A percentile compares a stretch with the other conserved stretches of the same genome.
These are phyloP conservation scores for Fragaria vesca DNA, from an alignment of 306 rosid genomes.

Conservation along the genomic window DNA sequence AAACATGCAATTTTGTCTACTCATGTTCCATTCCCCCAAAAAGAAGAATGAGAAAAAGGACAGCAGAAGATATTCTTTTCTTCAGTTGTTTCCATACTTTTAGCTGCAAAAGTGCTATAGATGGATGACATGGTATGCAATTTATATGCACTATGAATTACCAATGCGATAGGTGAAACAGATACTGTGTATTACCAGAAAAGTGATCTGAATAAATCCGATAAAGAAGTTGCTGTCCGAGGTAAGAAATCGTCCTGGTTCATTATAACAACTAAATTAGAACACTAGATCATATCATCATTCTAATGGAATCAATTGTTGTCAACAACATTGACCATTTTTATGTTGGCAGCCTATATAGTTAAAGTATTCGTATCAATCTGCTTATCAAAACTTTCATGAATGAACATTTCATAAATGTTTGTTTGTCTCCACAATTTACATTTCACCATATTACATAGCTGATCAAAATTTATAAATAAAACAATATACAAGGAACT, in stretches of 20 bases:
- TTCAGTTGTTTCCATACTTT: conserved; percentile 9
- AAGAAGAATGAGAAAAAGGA: neutral
- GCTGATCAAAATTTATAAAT: neutral
- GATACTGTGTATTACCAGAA: conserved; percentile 62
- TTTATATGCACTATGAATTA: conserved; percentile 9
- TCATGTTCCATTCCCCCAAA: neutral
- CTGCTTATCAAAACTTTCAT: neutral
- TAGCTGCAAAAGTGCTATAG: neutral
- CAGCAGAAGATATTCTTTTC: neutral
- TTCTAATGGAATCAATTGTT: conserved; percentile 9
- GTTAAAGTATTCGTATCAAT: neutral
- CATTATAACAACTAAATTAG: conserved; percentile 23
- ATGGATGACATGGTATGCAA: conserved; percentile 26
- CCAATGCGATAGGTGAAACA: conserved; percentile 10
- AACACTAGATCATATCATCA: conserved; percentile 23
- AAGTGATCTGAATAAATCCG: conserved; percentile 67
- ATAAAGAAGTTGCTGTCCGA: conserved; percentile 72
- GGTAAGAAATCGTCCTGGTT: conserved; percentile 95
- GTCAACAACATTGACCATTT: neutral
- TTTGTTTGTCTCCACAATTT: conserved; percentile 7
- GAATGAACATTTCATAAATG: neutral
- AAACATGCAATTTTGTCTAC: neutral
- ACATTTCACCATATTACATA: neutral
- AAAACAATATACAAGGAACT: neutral
- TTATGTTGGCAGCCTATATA: neutral